Evolutionary conservation across 139 green algal species (phyloP).

Genomic region (Ulvella scutata): DNA sequence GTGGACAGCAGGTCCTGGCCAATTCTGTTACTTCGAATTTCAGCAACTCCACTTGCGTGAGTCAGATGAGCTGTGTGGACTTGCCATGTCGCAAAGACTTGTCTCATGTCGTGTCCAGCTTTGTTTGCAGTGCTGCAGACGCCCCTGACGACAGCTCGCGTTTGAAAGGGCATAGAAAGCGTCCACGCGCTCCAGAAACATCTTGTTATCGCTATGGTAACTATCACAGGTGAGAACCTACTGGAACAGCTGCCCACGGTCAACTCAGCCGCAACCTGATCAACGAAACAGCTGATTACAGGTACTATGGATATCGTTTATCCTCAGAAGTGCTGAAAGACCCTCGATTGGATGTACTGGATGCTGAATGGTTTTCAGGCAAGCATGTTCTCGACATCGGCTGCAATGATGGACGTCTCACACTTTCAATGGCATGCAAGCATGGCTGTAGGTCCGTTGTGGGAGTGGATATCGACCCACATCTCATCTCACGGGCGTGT

Average conservation of each 20-base stretch:
- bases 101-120: too few species aligned
- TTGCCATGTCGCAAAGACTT: too few species aligned
- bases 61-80: too few species aligned
- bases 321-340: conserved; percentile 18
- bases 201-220: not conserved
- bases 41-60: too few species aligned
- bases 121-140: too few species aligned
- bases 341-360: conserved; percentile 32
- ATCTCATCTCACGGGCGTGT: conserved; percentile 44
- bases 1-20: too few species aligned
- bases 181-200: not conserved
- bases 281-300: too few species aligned
- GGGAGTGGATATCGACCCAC: conserved; percentile 75
- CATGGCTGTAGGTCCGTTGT: conserved; percentile 36
- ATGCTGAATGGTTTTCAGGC: conserved; percentile 49
- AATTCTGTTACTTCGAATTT: too few species aligned
- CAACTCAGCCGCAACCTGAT: too few species aligned
- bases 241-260: too few species aligned
- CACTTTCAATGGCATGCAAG: conserved; percentile 40
- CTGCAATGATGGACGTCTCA: conserved; percentile 86
- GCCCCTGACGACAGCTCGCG: too few species aligned
- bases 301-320: conserved; percentile 1
- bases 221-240: not conserved
- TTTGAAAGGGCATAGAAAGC: not conserved
- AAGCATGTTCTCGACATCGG: conserved; percentile 66